phyloP scores from a whole-genome alignment of 257 asterid genomes.

The Lycium barbarum region DNA sequence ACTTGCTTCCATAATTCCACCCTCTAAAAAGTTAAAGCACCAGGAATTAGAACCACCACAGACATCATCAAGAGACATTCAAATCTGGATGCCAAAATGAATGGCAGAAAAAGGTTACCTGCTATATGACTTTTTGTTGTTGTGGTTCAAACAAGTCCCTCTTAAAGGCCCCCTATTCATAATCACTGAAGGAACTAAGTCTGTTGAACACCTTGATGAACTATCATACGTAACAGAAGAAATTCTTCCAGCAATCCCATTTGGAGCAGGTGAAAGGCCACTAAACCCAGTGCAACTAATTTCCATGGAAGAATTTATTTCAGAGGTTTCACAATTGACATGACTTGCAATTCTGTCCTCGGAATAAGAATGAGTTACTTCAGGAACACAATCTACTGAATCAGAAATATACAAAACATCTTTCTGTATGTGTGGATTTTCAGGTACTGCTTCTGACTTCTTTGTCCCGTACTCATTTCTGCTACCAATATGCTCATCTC shows the following conservation, averaged over 20 bases:
- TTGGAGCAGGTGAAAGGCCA: slow-evolving; percentile 57
- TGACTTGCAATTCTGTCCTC: slow-evolving; percentile 65
- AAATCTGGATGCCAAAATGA: not conserved
- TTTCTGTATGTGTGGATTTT: slow-evolving; percentile 56
- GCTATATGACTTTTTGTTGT: slow-evolving; percentile 54
- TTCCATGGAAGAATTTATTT: slow-evolving; percentile 60
- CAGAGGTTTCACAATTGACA: slow-evolving; percentile 62
- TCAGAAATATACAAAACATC: slow-evolving; percentile 79
- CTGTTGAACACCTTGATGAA: slow-evolving; percentile 88
- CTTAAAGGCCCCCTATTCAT: slow-evolving; percentile 33
- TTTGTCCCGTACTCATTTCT: slow-evolving; percentile 41
- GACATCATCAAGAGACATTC: not conserved
- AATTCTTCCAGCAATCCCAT: slow-evolving; percentile 57
- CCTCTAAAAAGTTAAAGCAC: slow-evolving; percentile 45
- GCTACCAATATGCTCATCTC: slow-evolving; percentile 45
- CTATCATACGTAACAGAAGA: slow-evolving; percentile 70
- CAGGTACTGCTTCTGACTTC: slow-evolving; percentile 47
- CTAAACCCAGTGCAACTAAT: slow-evolving; percentile 50
- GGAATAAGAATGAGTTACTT: slow-evolving; percentile 58
- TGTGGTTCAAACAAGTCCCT: slow-evolving; percentile 43
- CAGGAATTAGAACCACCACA: not conserved
- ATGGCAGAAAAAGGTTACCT: slow-evolving; percentile 17
- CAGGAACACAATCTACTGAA: slow-evolving; percentile 66
- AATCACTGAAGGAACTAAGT: slow-evolving; percentile 52
- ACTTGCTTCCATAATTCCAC: slow-evolving; percentile 58